These are phyloP conservation scores for Physcomitrellopsis africana DNA, from an alignment of 225 moss, liverwort and hornwort species.

Conservation along the genomic window DNA sequence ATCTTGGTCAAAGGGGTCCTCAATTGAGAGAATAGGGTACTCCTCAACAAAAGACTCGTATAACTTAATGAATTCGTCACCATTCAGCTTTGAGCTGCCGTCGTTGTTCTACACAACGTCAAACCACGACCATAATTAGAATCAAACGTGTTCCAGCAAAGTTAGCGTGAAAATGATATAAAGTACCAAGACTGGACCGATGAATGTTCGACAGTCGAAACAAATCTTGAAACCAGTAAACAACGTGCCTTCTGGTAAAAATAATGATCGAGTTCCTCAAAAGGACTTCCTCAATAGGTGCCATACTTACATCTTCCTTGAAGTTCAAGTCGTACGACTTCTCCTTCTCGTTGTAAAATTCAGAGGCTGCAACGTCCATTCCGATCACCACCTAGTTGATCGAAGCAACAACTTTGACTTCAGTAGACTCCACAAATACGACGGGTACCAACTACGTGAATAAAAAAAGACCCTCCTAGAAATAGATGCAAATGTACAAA, in stretches of 20 bases:
- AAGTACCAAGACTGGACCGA: no score
- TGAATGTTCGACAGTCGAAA: no score
- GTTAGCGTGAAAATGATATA: no score
- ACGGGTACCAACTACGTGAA: no score
- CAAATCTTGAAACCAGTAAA: no score
- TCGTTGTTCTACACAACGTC: slow-evolving; percentile 58
- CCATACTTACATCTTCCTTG: slow-evolving; percentile 56
- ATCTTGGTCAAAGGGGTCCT: slow-evolving; percentile 98
- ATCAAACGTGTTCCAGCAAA: background rate
- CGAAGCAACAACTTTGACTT: background rate
- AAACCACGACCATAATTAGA: background rate
- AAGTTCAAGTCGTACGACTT: slow-evolving; percentile 96
- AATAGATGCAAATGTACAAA: no score
- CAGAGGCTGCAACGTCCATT: slow-evolving; percentile 94
- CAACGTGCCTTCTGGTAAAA: no score
- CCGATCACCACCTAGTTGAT: slow-evolving; percentile 70
- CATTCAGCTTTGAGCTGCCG: slow-evolving; percentile 70
- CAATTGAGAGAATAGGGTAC: slow-evolving; percentile 84
- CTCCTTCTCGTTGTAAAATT: slow-evolving; percentile 66
- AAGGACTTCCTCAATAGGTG: background rate
- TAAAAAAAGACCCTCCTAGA: no score
- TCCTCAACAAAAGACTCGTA: slow-evolving; percentile 78
- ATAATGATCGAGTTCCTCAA: no score
- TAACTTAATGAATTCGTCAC: slow-evolving; percentile 75
- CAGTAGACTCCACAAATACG: no score